Base-by-base conservation (phyloP, 441 rosid genomes). In the Pelargonium australe region DNA sequence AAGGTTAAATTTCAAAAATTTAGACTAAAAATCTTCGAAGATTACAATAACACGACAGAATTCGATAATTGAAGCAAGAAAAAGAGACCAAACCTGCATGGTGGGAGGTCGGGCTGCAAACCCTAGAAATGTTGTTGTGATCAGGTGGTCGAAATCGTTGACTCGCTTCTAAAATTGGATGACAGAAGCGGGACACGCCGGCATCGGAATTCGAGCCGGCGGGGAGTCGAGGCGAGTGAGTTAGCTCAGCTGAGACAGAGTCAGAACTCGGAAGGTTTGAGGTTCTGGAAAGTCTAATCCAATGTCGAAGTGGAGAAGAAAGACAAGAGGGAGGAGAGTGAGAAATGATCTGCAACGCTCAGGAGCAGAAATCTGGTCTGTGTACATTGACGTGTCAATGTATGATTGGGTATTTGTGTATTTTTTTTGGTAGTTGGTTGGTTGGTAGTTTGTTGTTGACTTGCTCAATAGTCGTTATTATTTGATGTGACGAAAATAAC, bases 121-220 rank as follows among this genome's bases (percentile, higher is more conserved):
- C 65, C 74, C 81, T 28, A 69, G 64, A 51, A 17, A 62, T 20
- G 17, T 66, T 19, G 28, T 66, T 40, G 68, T 61, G 63, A 58
- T 58, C 63, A 58, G 31, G 31, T 58, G 28, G 1, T 20, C 13
- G 13, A 10, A 43, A 43, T 8, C 69, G 31, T 67, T 51, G 70
- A 68, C 63, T 19, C 4, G 25, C 31, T 19, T 44, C 73, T 60
- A 11, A 69, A 70, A 77, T 23, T 49, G 70, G 72, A 80, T 75
- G 80, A 72, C 67, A 67, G 78, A 72, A 70, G 72, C 69, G 67
- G 84, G 84, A 82, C 83, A 76, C 78, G 64, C 70, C 70, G 78
- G 69, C 11, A 58, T 49, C 72, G 75, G 41, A 47, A 49, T 14
- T 65, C 45, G 63, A 58, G 63, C 63, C 63, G 63, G 63, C 63